Evolutionary conservation across 2,329 filamentous ascomycete genomes (phyloP), one percentile per base, ranked within the genome.

Genomic region (Penicillium sp.): DNA sequence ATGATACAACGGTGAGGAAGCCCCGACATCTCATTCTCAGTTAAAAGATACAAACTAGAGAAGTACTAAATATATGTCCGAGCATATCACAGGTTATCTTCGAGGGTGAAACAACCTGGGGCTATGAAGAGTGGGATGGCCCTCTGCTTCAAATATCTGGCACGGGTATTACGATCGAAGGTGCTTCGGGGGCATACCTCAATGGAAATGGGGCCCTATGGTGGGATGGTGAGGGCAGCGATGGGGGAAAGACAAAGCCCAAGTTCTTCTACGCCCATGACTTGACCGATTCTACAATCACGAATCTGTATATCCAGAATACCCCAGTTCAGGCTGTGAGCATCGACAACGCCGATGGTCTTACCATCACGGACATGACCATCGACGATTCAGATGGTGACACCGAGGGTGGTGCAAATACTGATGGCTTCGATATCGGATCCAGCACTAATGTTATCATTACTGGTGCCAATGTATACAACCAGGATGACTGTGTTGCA

Each of bases 41-140:
- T 11, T 2, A 21, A 11, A 9, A 16, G 23, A 35, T 35, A 4
- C n/a, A n/a, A n/a, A n/a, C n/a, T n/a, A n/a, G n/a, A n/a, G n/a
- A n/a, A n/a, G n/a, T 14, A 11, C 35, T 51, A 42, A 14, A 16
- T 35, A 33, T 8, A 45, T 6, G 23, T 33, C 9, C 8, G 4
- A n/a, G 18, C 24, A 28, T 6, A n/a, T 3, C 1, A 30, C 42
- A 76, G 71, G 78, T 88, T 60, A 82, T 81, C 62, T 89, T 89
- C 70, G 70, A 82, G 56, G 87, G 86, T 46, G 82, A 77, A 18
- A 89, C 86, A 20, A 83, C 81, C 54, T 89, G 86, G 64, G 85
- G 77, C 18, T 88, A 87, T 72, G 75, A 83, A 61, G 81, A 86
- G 64, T 89, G 85, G 86, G 69, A 69, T 1, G 86, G 86, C 0